Base-by-base conservation (phyloP, 2,329 filamentous ascomycete species). In the Botrytis porri region DNA sequence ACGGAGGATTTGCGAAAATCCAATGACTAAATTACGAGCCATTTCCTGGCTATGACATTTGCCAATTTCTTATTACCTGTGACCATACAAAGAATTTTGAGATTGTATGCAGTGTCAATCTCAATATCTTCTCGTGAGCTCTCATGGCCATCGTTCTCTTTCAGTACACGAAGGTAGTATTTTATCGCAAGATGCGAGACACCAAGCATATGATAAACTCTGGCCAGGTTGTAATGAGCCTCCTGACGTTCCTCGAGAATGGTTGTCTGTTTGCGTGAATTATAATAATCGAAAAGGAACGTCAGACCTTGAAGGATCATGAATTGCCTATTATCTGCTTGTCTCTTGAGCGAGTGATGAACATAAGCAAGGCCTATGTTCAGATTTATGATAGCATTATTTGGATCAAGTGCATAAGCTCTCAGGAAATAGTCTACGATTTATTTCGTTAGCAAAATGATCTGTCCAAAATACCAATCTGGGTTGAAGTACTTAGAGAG, bases 261-360 rank as follows among this genome's bases (percentile, higher is more conserved):
- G 4, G 76, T 63, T 48, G 81, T 80, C 14, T 79, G 77, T 4
- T 83, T 84, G 39, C 92, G 86, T 35, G 39, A 88, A 80, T 89
- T 85, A 76, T 92, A 91, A 82, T 97, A 97, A 51, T 89, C 85
- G 73, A 91, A 88, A 73, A 98, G 83, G 78, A 97, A 98, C 0
- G 90, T 86, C 69, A 98, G 87, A 0, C 94, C 96, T 81, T 98
- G 95, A 76, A 93, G 86, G 60, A 98, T 89, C 59, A 94, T 88
- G 79, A 93, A 95, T 80, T 98, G 95, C 2, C 96, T 86, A 80
- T 98, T 98, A 65, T 95, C 93, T 0, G 92, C 90, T 81, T 97
- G 93, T 3, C 95, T 88, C 81, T 98, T 98, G 79, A 98, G 87
- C 0, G 92, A 91, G 80, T 96, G 92, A 81, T 98, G 93, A 57